phyloP scores from a whole-genome alignment of 768 basidiomycete species.

The Hypholoma fasciculare region DNA sequence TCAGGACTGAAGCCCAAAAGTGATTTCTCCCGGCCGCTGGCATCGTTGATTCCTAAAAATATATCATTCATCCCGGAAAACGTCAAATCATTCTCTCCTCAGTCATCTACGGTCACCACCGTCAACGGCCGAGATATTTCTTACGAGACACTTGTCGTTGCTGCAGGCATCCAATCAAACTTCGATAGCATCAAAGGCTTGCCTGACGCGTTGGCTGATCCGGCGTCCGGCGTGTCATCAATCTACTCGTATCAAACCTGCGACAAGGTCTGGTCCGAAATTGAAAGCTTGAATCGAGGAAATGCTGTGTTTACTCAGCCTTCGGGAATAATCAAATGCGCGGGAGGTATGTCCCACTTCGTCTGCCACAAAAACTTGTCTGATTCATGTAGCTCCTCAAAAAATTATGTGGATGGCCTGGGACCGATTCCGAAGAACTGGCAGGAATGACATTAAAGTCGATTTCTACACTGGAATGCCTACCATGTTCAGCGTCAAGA shows the following conservation, averaged over 20 bases:
- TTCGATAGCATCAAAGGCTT: slow-evolving; percentile 78
- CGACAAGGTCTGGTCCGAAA: slow-evolving; percentile 86
- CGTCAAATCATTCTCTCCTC: slow-evolving; percentile 75
- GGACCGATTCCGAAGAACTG: slow-evolving; percentile 72
- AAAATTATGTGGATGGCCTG: slow-evolving; percentile 99
- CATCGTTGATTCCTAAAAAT: slow-evolving; percentile 71
- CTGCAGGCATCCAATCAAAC: slow-evolving; percentile 86
- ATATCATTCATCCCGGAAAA: slow-evolving; percentile 72
- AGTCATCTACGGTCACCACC: slow-evolving; percentile 71
- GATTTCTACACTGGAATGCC: slow-evolving; percentile 92
- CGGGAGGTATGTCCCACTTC: slow-evolving; percentile 58
- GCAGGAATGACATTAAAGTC: slow-evolving; percentile 56
- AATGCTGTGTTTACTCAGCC: slow-evolving; percentile 96
- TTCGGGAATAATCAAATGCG: slow-evolving; percentile 89
- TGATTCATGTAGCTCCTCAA: slow-evolving; percentile 59
- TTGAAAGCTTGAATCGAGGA: slow-evolving; percentile 73
- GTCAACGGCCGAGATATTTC: slow-evolving; percentile 64
- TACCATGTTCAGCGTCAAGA: slow-evolving; percentile 95
- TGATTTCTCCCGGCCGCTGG: slow-evolving; percentile 64
- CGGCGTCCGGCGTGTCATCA: slow-evolving; percentile 79
- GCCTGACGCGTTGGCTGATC: slow-evolving; percentile 71
- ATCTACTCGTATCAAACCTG: slow-evolving; percentile 91
- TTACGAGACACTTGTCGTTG: slow-evolving; percentile 89
- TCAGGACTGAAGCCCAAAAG: slow-evolving; percentile 78
- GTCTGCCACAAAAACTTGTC: slow-evolving; percentile 2